phyloP scores from a whole-genome alignment of 2,329 filamentous ascomycete genomes.

The Lizonia empirigonia region DNA sequence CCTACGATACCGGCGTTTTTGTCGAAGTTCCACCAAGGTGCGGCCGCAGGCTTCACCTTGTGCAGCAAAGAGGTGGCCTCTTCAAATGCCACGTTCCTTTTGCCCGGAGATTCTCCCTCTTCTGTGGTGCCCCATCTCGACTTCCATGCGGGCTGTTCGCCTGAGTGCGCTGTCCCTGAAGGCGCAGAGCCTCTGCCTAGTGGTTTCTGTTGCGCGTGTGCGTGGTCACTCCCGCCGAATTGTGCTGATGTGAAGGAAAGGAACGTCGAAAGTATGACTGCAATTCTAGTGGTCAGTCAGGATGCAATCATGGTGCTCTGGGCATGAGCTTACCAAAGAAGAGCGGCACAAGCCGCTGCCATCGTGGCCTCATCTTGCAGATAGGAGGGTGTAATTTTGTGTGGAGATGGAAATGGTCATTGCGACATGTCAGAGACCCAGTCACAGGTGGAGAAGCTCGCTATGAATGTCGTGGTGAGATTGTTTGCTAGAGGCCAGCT shows the following conservation, averaged over 20 bases:
- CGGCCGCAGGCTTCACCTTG: slow-evolving; percentile 49
- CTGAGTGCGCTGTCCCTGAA: slow-evolving; percentile 23
- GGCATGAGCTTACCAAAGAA: slow-evolving; percentile 36
- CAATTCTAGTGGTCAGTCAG: slow-evolving; percentile 27
- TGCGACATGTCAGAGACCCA: slow-evolving; percentile 32
- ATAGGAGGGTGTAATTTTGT: slow-evolving; percentile 18
- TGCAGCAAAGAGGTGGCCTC: slow-evolving; percentile 51
- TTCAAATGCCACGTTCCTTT: slow-evolving; percentile 38
- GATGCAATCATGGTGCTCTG: slow-evolving; percentile 13
- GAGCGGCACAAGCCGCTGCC: slow-evolving; percentile 46
- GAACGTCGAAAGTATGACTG: slow-evolving; percentile 43
- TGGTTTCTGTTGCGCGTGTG: slow-evolving; percentile 35
- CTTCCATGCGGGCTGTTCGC: slow-evolving; percentile 28
- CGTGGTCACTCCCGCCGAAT: slow-evolving; percentile 27
- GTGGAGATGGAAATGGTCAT: slow-evolving; percentile 34
- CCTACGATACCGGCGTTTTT: slow-evolving; percentile 65
- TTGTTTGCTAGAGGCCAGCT: slow-evolving; percentile 45
- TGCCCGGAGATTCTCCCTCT: slow-evolving; percentile 17
- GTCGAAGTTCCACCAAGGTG: slow-evolving; percentile 48
- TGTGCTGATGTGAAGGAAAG: slow-evolving; percentile 34
- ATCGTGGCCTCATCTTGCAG: slow-evolving; percentile 43
- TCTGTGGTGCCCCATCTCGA: slow-evolving; percentile 28
- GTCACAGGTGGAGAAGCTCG: slow-evolving; percentile 10
- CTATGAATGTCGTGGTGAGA: slow-evolving; percentile 17
- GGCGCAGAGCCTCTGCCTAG: slow-evolving; percentile 21